phyloP scores from a whole-genome alignment of 2,329 filamentous ascomycete genomes.

The Chaetomiaceae sp. region DNA sequence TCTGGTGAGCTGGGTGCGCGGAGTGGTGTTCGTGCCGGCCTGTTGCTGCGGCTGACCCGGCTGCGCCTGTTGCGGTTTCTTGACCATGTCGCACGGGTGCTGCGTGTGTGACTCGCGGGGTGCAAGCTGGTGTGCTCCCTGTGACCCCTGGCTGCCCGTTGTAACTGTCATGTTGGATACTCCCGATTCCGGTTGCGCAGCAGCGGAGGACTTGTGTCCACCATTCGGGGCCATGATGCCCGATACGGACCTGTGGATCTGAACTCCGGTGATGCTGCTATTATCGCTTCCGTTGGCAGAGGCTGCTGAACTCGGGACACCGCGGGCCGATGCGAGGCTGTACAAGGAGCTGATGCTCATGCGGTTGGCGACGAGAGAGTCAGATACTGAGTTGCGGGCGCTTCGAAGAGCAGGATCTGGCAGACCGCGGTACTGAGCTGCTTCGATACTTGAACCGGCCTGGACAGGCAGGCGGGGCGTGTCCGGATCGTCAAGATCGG shows the following conservation, averaged over 20 bases:
- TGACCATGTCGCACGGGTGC: constrained; percentile 42
- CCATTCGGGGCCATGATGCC: constrained; percentile 44
- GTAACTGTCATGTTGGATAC: constrained; percentile 51
- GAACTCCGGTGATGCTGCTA: constrained; percentile 29
- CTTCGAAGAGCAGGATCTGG: constrained; percentile 46
- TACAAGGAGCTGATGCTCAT: constrained; percentile 71
- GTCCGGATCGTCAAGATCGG: constrained; percentile 39
- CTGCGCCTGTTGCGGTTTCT: constrained; percentile 33
- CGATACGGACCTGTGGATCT: constrained; percentile 40
- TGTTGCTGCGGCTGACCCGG: constrained; percentile 18
- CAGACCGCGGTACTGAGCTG: constrained; percentile 33
- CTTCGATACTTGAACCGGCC: constrained; percentile 28
- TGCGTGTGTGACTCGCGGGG: constrained; percentile 39
- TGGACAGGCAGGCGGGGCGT: constrained; percentile 45
- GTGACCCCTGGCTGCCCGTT: constrained; percentile 43
- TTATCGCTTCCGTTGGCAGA: constrained; percentile 53
- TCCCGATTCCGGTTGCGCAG: constrained; percentile 47
- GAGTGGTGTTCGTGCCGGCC: constrained; percentile 21
- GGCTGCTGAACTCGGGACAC: constrained; percentile 47
- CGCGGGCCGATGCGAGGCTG: constrained; percentile 60
- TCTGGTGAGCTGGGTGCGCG: constrained; percentile 47
- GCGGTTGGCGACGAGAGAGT: constrained; percentile 53
- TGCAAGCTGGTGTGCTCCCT: constrained; percentile 44
- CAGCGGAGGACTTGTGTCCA: constrained; percentile 35
- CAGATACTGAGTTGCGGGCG: constrained; percentile 46